These are phyloP conservation scores for Jaltomata sinuosa DNA, from an alignment of 257 asterid species.

Conservation along the genomic window DNA sequence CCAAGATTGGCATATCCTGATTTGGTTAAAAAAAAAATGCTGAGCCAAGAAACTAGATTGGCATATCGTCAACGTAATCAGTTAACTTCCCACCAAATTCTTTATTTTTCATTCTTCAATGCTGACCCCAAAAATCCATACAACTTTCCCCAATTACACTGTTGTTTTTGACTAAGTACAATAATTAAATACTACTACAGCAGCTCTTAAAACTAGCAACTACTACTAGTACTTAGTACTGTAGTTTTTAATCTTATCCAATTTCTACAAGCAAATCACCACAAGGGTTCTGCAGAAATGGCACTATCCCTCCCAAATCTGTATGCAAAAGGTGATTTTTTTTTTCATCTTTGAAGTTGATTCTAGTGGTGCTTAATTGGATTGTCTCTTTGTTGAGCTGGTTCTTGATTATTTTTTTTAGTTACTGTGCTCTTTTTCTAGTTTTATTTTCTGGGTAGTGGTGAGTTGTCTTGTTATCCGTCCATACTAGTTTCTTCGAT, in stretches of 20 bases:
- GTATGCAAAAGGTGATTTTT: not conserved
- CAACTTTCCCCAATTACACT: too few species aligned
- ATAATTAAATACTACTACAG: too few species aligned
- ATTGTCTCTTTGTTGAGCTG: not conserved
- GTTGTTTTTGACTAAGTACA: too few species aligned
- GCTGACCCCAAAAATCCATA: not conserved
- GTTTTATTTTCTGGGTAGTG: too few species aligned
- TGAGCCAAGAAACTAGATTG: not conserved
- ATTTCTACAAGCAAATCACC: not conserved
- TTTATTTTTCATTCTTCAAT: not conserved
- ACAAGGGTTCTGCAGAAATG: not conserved
- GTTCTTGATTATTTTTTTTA: not conserved
- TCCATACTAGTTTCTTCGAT: too few species aligned
- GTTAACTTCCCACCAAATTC: not conserved
- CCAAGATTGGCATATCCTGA: too few species aligned
- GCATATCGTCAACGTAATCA: not conserved
- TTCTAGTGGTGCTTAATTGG: not conserved
- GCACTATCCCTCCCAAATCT: not conserved
- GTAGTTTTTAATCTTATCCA: not conserved
- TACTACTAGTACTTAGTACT: not conserved
- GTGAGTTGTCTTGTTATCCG: too few species aligned
- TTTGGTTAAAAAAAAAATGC: too few species aligned
- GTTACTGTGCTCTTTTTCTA: too few species aligned
- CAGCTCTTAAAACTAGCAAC: not conserved
- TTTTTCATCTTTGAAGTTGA: not conserved